Percentiles rank a stretch among this genome's conserved stretches.
These are phyloP conservation scores for Aspergillus diversus DNA, from an alignment of 495 filamentous ascomycete species.

Conservation along the genomic window DNA sequence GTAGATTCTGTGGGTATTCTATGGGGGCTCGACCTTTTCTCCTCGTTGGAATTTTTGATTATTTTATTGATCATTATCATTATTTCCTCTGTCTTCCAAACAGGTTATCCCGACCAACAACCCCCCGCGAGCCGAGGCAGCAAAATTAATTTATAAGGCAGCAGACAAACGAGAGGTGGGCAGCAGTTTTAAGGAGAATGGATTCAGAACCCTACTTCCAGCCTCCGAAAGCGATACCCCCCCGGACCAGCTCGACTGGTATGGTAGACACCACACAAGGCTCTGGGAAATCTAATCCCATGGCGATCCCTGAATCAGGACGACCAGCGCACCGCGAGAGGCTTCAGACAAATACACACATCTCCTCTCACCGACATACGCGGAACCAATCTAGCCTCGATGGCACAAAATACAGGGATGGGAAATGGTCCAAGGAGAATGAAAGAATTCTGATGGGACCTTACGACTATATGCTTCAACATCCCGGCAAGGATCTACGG, in stretches of 20 bases:
- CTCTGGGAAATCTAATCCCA: conserved; percentile 51
- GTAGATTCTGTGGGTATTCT: background rate
- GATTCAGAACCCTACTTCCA: conserved; percentile 42
- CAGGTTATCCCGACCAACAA: background rate
- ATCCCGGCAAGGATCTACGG: conserved; percentile 92
- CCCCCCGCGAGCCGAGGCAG: conserved; percentile 1
- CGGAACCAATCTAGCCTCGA: conserved; percentile 52
- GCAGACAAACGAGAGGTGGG: background rate
- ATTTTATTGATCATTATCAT: background rate
- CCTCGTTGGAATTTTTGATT: background rate
- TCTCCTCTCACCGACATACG: conserved; percentile 28
- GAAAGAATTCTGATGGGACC: conserved; percentile 82
- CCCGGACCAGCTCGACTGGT: conserved; percentile 69
- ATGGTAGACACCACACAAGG: conserved; percentile 33
- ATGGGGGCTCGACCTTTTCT: background rate
- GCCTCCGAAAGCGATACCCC: conserved; percentile 72
- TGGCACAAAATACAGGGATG: conserved; percentile 54
- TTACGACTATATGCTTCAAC: conserved; percentile 81
- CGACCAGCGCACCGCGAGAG: conserved; percentile 52
- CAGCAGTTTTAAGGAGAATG: conserved; percentile 13
- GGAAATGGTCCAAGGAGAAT: conserved; percentile 70
- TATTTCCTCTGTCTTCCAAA: background rate
- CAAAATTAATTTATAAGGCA: background rate
- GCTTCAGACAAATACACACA: conserved; percentile 37
- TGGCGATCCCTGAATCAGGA: conserved; percentile 29